phyloP scores from a whole-genome alignment of 2,329 filamentous ascomycete genomes.

The Pestalotiopsis sp. region DNA sequence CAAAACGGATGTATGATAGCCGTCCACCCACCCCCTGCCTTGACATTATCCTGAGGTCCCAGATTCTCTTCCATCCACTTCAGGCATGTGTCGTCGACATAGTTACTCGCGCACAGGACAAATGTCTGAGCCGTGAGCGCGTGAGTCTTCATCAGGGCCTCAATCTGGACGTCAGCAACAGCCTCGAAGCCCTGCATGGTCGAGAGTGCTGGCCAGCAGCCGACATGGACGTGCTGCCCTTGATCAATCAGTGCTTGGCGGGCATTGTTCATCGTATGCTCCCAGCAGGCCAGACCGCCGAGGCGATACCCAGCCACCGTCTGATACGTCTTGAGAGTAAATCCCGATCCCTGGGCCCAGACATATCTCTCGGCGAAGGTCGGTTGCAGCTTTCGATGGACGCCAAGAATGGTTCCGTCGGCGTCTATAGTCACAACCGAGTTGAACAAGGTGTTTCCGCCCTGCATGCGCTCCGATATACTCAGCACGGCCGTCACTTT shows the following conservation, averaged over 20 bases:
- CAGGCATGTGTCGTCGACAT: constrained; percentile 41
- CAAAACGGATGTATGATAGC: constrained; percentile 31
- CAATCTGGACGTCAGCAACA: constrained; percentile 42
- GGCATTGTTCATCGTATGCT: constrained; percentile 31
- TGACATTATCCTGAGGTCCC: constrained; percentile 28
- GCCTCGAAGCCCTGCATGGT: constrained; percentile 37
- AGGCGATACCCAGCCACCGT: constrained; percentile 18
- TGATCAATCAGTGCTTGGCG: constrained; percentile 30
- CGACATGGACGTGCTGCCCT: constrained; percentile 29
- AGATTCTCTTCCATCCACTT: constrained; percentile 34
- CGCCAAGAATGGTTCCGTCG: constrained; percentile 25
- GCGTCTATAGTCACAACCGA: constrained; percentile 27
- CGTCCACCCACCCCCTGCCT: constrained; percentile 29
- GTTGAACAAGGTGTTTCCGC: constrained; percentile 30
- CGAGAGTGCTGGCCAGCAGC: constrained; percentile 30
- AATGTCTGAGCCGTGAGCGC: constrained; percentile 45
- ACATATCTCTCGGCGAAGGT: constrained; percentile 30
- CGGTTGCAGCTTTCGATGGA: constrained; percentile 33
- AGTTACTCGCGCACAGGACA: constrained; percentile 40
- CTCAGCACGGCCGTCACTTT: constrained; percentile 23
- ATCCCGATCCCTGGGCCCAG: constrained; percentile 29
- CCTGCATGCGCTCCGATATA: constrained; percentile 24
- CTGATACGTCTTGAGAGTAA: constrained; percentile 21
- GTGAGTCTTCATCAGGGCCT: constrained; percentile 46
- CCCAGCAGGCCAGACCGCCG: constrained; percentile 32